These are phyloP conservation scores for Solanum tarijense DNA, from an alignment of 257 asterid species.

Conservation along the genomic window DNA sequence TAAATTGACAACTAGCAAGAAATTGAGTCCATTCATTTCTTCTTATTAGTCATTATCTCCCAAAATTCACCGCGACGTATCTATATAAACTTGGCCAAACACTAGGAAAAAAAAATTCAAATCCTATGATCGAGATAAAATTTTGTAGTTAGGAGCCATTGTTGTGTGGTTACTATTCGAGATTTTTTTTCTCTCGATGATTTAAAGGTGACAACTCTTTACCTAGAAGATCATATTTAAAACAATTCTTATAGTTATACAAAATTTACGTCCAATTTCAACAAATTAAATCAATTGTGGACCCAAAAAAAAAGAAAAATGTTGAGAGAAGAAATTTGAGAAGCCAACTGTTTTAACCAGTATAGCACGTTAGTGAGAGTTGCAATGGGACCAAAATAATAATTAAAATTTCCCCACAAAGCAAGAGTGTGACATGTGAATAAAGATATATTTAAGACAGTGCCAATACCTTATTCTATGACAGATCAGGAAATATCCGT, in stretches of 20 bases:
- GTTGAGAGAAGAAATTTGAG: not conserved
- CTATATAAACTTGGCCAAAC: not conserved
- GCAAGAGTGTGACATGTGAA: not conserved
- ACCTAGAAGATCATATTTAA: not conserved
- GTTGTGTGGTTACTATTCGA: not conserved
- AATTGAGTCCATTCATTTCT: not conserved
- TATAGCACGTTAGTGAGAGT: not conserved
- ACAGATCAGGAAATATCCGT: not conserved
- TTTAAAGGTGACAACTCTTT: not conserved
- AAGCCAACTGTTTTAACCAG: not conserved
- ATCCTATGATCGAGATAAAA: not conserved
- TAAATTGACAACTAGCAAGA: not conserved
- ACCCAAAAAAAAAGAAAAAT: not conserved
- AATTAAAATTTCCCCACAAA: not conserved
- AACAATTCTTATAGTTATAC: not conserved
- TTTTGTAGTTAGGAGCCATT: not conserved
- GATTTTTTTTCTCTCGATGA: accelerated
- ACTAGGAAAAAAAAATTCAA: not conserved
- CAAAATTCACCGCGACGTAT: not conserved
- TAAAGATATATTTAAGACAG: not conserved
- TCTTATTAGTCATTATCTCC: not conserved
- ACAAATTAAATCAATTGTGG: not conserved
- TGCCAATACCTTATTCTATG: not conserved
- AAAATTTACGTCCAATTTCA: not conserved
- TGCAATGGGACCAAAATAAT: not conserved